phyloP scores from a whole-genome alignment of 2,329 filamentous ascomycete species.

The Fusarium buharicum region DNA sequence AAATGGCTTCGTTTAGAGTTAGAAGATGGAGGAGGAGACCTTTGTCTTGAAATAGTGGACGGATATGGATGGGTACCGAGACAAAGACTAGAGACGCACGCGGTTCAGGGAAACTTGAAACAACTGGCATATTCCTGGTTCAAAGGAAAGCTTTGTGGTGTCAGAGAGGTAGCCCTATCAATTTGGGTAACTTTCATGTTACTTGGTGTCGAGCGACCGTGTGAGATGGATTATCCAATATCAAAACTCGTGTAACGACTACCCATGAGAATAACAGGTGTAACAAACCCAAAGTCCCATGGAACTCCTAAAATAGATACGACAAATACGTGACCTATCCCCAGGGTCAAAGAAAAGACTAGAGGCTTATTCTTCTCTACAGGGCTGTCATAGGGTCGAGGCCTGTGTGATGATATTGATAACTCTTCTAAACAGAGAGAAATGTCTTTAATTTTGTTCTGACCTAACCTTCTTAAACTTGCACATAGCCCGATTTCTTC shows the following conservation, averaged over 20 bases:
- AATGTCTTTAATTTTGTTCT: too few relatives aligned
- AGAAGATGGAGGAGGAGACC: constrained; percentile 10
- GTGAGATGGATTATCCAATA: too few relatives aligned
- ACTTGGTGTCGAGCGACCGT: too few relatives aligned
- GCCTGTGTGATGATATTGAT: too few relatives aligned
- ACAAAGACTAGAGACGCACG: constrained; percentile 8
- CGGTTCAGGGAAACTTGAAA: constrained; percentile 5
- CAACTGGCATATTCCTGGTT: background rate
- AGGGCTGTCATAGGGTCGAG: too few relatives aligned
- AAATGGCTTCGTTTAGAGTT: constrained; percentile 29
- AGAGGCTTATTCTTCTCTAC: too few relatives aligned
- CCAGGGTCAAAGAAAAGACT: too few relatives aligned
- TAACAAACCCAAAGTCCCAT: background rate
- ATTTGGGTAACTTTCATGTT: too few relatives aligned
- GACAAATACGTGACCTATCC: background rate
- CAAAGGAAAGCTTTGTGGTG: background rate
- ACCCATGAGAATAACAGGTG: background rate
- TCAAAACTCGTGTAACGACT: constrained; percentile 1
- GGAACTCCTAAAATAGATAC: constrained; percentile 3
- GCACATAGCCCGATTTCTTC: too few relatives aligned
- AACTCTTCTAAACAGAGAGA: too few relatives aligned
- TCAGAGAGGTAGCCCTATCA: background rate
- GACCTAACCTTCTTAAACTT: too few relatives aligned
- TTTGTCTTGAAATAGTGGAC: constrained; percentile 11
- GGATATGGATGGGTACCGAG: constrained; percentile 7